Conservation (phyloP, 768 basidiomycete genomes). For the Lentinula sp. region DNA sequence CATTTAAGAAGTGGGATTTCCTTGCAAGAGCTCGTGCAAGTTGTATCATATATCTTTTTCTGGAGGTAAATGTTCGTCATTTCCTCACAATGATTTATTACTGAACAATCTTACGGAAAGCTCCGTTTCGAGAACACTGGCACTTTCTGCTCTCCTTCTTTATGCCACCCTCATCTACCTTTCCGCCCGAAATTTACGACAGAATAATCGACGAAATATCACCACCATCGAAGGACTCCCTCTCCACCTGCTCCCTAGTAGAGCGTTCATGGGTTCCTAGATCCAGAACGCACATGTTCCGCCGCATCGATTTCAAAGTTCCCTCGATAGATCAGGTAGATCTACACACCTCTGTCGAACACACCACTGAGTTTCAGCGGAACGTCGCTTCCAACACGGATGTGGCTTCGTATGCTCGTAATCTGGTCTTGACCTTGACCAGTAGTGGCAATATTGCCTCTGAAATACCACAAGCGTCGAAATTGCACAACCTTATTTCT, state of each 20-base stretch:
- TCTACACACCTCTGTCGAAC: neutral
- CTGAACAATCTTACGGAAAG: neutral
- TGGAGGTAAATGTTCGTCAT: neutral
- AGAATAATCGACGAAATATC: neutral
- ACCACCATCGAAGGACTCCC: neutral
- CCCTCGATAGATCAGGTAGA: neutral
- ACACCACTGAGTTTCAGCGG: neutral
- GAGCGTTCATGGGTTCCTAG: neutral
- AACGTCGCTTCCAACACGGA: neutral
- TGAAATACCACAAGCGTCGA: neutral
- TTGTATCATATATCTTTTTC: neutral
- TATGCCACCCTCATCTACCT: neutral
- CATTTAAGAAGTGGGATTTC: neutral
- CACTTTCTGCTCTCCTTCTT: neutral
- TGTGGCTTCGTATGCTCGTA: neutral
- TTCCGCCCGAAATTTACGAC: neutral
- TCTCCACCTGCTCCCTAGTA: neutral
- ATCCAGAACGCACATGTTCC: neutral
- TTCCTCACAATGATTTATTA: neutral
- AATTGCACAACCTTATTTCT: neutral
- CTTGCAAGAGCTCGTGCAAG: neutral
- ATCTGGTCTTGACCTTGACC: neutral
- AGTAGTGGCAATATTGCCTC: neutral
- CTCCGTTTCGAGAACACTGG: neutral
- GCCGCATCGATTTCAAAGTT: neutral